Percentiles rank a stretch among this genome's conserved stretches.
phyloP scores from a whole-genome alignment of 2,329 filamentous ascomycete genomes.

The Cercospora beticola region DNA sequence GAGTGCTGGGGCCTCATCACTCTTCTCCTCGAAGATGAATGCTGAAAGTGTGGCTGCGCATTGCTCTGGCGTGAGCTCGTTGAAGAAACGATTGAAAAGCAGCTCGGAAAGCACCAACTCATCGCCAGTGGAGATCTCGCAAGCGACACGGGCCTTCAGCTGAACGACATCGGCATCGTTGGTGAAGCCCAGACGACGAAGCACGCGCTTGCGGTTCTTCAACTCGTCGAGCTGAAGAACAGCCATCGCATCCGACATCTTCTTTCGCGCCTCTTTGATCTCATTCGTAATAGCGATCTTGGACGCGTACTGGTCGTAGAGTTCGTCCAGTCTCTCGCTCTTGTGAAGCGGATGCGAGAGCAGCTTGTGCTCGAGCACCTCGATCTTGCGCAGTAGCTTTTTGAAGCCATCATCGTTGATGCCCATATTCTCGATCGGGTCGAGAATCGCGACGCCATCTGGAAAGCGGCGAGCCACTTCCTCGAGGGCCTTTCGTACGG shows the following conservation, averaged over 20 bases:
- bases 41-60: slow-evolving; percentile 83
- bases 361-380: slow-evolving; percentile 88
- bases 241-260: slow-evolving; percentile 79
- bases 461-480: slow-evolving; percentile 88
- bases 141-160: slow-evolving; percentile 94
- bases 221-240: slow-evolving; percentile 94
- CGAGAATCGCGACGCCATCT: slow-evolving; percentile 83
- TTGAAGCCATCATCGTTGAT: slow-evolving; percentile 93
- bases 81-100: slow-evolving; percentile 97
- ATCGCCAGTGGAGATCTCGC: slow-evolving; percentile 95
- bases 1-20: slow-evolving; percentile 67
- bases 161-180: slow-evolving; percentile 94
- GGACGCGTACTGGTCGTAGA: slow-evolving; percentile 82
- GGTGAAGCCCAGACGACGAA: slow-evolving; percentile 91
- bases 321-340: slow-evolving; percentile 75
- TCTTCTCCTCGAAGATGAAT: slow-evolving; percentile 97
- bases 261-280: slow-evolving; percentile 85
- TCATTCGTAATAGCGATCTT: slow-evolving; percentile 75
- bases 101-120: slow-evolving; percentile 91
- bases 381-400: slow-evolving; percentile 88
- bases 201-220: slow-evolving; percentile 90
- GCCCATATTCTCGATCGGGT: slow-evolving; percentile 94
- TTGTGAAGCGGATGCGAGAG: slow-evolving; percentile 88
- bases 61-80: slow-evolving; percentile 84
- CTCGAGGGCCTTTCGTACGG: slow-evolving; percentile 64